A percentile compares a stretch with the other conserved stretches of the same genome.
These are phyloP conservation scores for Chaetomium cochliodes DNA, from an alignment of 495 filamentous ascomycete species.

Conservation along the genomic window DNA sequence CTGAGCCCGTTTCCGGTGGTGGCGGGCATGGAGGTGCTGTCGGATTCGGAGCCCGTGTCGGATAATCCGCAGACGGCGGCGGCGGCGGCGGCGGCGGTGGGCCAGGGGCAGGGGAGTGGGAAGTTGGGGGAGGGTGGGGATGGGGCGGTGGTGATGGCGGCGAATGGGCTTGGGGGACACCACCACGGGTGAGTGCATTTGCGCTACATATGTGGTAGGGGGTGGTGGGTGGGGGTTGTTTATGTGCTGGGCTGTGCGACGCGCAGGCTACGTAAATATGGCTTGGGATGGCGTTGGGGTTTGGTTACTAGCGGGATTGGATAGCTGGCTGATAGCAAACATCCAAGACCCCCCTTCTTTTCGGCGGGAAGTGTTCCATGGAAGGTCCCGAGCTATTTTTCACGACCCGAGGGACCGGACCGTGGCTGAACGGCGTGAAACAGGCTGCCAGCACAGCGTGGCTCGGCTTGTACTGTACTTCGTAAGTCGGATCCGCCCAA, in stretches of 20 bases:
- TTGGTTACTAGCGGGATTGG: neutral
- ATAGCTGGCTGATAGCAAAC: too few relatives aligned
- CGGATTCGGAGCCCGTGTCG: slow-evolving; percentile 49
- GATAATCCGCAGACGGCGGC: slow-evolving; percentile 40
- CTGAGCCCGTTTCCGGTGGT: slow-evolving; percentile 60
- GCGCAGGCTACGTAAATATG: neutral
- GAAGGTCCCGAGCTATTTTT: neutral
- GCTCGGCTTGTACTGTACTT: neutral
- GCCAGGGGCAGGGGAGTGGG: too few relatives aligned
- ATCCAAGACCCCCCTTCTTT: too few relatives aligned
- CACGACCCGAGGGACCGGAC: slow-evolving; percentile 8
- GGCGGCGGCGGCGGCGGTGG: too few relatives aligned
- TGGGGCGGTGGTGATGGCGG: neutral
- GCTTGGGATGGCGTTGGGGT: neutral
- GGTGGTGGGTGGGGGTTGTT: neutral
- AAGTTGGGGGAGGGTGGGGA: neutral
- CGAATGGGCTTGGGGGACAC: neutral
- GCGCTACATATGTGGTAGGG: neutral
- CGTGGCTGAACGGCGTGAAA: slow-evolving; percentile 1
- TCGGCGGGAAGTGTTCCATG: too few relatives aligned
- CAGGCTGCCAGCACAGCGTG: slow-evolving; percentile 10
- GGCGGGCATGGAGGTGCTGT: slow-evolving; percentile 48
- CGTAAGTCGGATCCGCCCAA: neutral
- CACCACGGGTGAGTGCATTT: neutral
- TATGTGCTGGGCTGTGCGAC: neutral